Evolutionary conservation across 306 rosid species (phyloP), one percentile per base, ranked within the genome.

Genomic region (Casuarina glauca): DNA sequence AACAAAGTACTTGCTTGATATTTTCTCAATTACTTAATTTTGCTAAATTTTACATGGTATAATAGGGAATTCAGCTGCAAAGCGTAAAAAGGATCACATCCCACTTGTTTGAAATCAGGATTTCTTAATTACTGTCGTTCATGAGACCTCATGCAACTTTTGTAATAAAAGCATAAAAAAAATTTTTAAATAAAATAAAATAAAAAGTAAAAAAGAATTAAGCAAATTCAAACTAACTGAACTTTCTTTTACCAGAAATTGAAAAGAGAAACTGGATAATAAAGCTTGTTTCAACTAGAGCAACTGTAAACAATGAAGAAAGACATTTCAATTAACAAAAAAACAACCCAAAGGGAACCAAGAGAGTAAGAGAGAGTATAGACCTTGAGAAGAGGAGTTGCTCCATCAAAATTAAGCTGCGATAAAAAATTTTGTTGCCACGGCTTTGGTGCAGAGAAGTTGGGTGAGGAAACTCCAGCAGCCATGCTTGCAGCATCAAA

Each of bases 401-500:
- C 96, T 74, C 97, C 99, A 11, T 82, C 86, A 46, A 95, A 89
- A 79, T 87, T 90, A 79, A 95, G 87, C 84, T 88, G 89, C 67
- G 86, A 76, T 82, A 95, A 84, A 62, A 93, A 50, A 67, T 74
- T 72, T 81, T 87, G 85, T 82, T 93, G 97, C 99, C 97, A 91
- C 4, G 88, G 84, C 58, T 89, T 86, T 16, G 99, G 97, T 51
- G 97, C 53, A 0, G 91, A 86, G 87, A 95, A 92, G 74, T 80
- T 86, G 74, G 93, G 87, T 20, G 93, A 86, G 69, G 91, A 82
- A 79, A 93, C 86, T 76, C 98, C 97, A 19, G 97, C 97, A 13
- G 96, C 97, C 82, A 61, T 74, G 84, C 97, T 92, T 69, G 97
- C 97, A 81, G 97, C 97, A 81, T 95, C 99, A 85, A 92, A 78